Evolutionary conservation across 2,329 filamentous ascomycete genomes (phyloP), one percentile per base, ranked within the genome.

Genomic region (Dendryphion nanum): DNA sequence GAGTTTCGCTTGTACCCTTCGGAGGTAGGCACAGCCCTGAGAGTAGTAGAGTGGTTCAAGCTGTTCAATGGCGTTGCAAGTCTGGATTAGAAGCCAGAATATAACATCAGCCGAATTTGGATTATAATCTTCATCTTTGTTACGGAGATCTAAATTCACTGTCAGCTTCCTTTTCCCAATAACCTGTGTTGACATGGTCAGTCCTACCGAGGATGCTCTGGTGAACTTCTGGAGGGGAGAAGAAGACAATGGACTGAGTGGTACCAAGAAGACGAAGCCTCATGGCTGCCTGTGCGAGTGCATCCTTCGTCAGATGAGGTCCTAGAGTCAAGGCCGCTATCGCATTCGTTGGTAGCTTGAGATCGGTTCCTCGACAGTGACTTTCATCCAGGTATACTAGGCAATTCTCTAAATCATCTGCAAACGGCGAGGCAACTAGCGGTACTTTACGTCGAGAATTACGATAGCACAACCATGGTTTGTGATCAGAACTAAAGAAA

Each of bases 211-310:
- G 48, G 20, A 86, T 82, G 42, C 75, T 81, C 18, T 79, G 75
- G 21, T 83, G 70, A 0, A 84, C 80, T 50, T 85, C 81, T 0
- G 75, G 76, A 0, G 81, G 78, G 0, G 75, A 72, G 15, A 80
- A 71, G 33, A 75, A 76, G 0, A 63, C 60, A 0, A 85, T 55
- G 0, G 75, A 76, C 39, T 85, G 81, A 0, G 76, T 76, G 2
- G 68, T 69, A 0, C 65, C 73, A 0, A 86, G 64, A 31, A 83
- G 76, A 2, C 83, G 71, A 0, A 86, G 59, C 41, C 82, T 66
- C 81, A 86, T 85, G 0, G 81, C 80, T 37, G 81, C 82, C 78
- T 85, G 80, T 0, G 82, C 78, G 0, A 76, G 73, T 6, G 77
- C 71, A 38, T 83, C 81, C 41, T 84, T 83, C 0, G 76, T 81